These are phyloP conservation scores for Hypericum perforatum DNA, from an alignment of 345 rosid species.

Conservation along the genomic window DNA sequence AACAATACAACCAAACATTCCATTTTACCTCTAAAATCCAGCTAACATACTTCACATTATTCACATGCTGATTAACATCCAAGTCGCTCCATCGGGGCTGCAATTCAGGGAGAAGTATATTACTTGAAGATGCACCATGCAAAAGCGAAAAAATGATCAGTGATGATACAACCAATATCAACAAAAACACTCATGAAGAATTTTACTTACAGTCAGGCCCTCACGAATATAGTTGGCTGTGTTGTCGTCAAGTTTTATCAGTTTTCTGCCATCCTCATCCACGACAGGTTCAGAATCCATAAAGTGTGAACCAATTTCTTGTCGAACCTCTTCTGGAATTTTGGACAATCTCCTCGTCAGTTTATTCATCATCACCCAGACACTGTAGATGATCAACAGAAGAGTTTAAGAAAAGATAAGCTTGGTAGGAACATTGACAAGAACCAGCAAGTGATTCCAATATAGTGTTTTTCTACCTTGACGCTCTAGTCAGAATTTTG, in stretches of 20 bases:
- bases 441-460: not conserved
- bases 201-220: slow-evolving; percentile 71
- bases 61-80: slow-evolving; percentile 97
- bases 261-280: slow-evolving; percentile 76
- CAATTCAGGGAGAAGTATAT: slow-evolving; percentile 9
- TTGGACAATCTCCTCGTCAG: slow-evolving; percentile 81
- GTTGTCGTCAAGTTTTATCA: slow-evolving; percentile 69
- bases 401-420: not conserved
- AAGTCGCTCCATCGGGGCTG: slow-evolving; percentile 98
- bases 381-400: slow-evolving; percentile 36
- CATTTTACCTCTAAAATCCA: slow-evolving; percentile 86
- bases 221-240: slow-evolving; percentile 61
- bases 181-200: not conserved
- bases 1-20: no score
- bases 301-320: slow-evolving; percentile 73
- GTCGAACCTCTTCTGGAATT: slow-evolving; percentile 84
- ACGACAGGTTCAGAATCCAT: slow-evolving; percentile 60
- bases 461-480: slow-evolving; percentile 40
- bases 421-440: not conserved
- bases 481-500: slow-evolving; percentile 71
- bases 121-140: not conserved
- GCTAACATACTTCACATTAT: slow-evolving; percentile 92
- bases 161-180: not conserved
- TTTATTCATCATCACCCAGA: slow-evolving; percentile 99
- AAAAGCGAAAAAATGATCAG: not conserved